These are phyloP conservation scores for Fusarium stilboides DNA, from an alignment of 2,329 filamentous ascomycete species.

Conservation along the genomic window DNA sequence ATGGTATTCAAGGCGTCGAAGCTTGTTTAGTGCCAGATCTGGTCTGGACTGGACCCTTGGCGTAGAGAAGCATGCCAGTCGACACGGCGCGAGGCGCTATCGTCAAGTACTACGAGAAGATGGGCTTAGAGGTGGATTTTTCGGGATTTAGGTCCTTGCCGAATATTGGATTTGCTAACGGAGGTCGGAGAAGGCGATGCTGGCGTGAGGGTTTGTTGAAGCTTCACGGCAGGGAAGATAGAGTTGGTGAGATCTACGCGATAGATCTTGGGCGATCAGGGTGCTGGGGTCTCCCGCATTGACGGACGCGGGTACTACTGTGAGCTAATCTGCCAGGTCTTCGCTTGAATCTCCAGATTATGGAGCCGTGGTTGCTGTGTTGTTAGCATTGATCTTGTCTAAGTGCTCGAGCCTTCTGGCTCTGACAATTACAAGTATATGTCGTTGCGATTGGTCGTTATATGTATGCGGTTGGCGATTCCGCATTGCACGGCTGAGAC, in stretches of 20 bases:
- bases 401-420: conserved; percentile 1
- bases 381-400: background rate
- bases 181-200: background rate
- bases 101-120: background rate
- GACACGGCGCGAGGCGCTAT: conserved; percentile 1
- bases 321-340: too few relatives aligned
- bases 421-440: background rate
- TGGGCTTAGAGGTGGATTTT: background rate
- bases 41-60: conserved; percentile 4
- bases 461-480: background rate
- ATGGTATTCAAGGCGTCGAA: background rate
- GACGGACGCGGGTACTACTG: background rate
- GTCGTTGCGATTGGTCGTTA: background rate
- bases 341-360: background rate
- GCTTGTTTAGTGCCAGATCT: conserved; percentile 11
- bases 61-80: conserved; percentile 14
- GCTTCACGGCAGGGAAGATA: background rate
- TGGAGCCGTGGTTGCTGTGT: background rate
- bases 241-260: conserved; percentile 14
- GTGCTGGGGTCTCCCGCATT: background rate
- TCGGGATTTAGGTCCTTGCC: background rate
- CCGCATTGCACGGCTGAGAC: conserved; percentile 17
- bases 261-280: conserved; percentile 5
- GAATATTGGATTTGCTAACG: background rate
- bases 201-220: conserved; percentile 1